Conservation (phyloP, 805 yeast species). For the Nakazawaea wickerhamii region DNA sequence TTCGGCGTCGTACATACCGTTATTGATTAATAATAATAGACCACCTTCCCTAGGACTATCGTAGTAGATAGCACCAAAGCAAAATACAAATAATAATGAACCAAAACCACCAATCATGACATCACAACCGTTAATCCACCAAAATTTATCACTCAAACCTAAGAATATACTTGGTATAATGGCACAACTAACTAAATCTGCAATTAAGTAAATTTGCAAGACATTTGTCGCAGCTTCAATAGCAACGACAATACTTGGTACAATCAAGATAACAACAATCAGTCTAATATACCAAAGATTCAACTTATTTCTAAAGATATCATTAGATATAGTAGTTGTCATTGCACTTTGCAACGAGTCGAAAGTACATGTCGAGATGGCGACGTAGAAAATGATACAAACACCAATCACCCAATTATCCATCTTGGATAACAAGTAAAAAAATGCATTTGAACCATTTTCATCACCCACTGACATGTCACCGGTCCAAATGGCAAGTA, state of each 20-base stretch:
- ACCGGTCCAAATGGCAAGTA: slow-evolving; percentile 89
- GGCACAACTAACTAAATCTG: slow-evolving; percentile 83
- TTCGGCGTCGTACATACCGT: slow-evolving; percentile 67
- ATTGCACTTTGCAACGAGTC: slow-evolving; percentile 86
- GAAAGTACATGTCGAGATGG: slow-evolving; percentile 81
- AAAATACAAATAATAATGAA: slow-evolving; percentile 71
- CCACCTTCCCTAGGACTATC: slow-evolving; percentile 73
- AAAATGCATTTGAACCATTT: slow-evolving; percentile 66
- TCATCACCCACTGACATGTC: slow-evolving; percentile 46
- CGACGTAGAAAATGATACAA: slow-evolving; percentile 65
- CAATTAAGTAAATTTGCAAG: slow-evolving; percentile 82
- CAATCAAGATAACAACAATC: slow-evolving; percentile 68
- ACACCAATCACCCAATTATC: slow-evolving; percentile 86
- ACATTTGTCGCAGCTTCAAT: slow-evolving; percentile 76
- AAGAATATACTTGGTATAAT: slow-evolving; percentile 79
- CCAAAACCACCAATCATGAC: slow-evolving; percentile 81
- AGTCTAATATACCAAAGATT: slow-evolving; percentile 60
- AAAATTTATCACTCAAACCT: slow-evolving; percentile 64
- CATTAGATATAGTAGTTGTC: slow-evolving; percentile 86
- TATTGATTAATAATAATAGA: slow-evolving; percentile 62
- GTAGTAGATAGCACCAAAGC: slow-evolving; percentile 81
- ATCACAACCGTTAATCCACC: slow-evolving; percentile 74
- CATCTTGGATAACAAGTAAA: slow-evolving; percentile 61
- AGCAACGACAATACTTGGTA: slow-evolving; percentile 86
- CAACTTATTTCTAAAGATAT: slow-evolving; percentile 77